Base-by-base conservation (phyloP, 345 rosid genomes). In the Excoecaria cochinchinensis region DNA sequence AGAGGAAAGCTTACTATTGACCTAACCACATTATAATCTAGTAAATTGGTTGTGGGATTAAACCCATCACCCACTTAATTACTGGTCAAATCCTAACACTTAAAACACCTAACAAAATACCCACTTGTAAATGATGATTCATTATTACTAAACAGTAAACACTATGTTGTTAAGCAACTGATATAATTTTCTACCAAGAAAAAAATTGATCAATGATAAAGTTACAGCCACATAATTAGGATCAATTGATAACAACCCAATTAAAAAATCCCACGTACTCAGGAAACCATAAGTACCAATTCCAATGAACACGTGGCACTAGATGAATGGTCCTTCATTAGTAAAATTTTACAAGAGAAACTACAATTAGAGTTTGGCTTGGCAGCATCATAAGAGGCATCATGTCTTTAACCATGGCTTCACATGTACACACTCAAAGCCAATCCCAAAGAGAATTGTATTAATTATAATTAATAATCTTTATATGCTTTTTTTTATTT, bases 311-410 rank as follows among this genome's bases (percentile, higher is more conserved):
- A 75, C 57, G 50, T 75, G 72, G 67, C 47, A 13, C 48, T 1
- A 6, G n/a, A 58, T 19, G 56, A 67, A n/a, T 75, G 47, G 63
- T 22, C 77, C 9, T 75, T 67, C 67, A 36, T 47, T n/a, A 0
- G 4, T 16, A 22, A 22, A 24, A 19, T 25, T 47, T 68, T 5
- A 75, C 2, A 9, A 42, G 14, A 21, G 11, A 46, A 44, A 46
- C 4, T 9, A n/a, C n/a, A n/a, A n/a, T n/a, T n/a, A 21, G 25
- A n/a, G 5, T 17, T 56, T 44, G 8, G 10, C 22, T 74, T 40
- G 67, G 61, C 77, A 76, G 21, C 75, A 77, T 55, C 65, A 77
- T 77, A 53, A 50, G 51, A 76, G 66, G 39, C 63, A 77, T 63
- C 65, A 64, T 77, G 80, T 77, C 67, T 71, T 25, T 46, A 31